phyloP scores from a whole-genome alignment of 805 yeast genomes.

The Helenozyma rhizophorensis region DNA sequence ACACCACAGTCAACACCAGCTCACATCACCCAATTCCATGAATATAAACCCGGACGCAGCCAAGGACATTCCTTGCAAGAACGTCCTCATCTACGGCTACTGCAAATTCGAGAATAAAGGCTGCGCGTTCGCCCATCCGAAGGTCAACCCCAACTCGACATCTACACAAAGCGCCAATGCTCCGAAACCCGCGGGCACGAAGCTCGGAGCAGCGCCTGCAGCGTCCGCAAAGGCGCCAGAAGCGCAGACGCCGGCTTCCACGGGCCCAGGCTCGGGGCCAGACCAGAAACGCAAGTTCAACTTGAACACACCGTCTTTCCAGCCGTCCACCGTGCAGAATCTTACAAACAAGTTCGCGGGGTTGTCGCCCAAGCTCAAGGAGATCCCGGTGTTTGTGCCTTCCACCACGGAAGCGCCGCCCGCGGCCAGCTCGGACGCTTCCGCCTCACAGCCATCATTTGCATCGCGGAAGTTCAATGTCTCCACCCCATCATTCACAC shows the following conservation, averaged over 20 bases:
- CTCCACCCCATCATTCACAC: constrained; percentile 39
- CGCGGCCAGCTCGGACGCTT: constrained; percentile 10
- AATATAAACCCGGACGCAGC: constrained; percentile 52
- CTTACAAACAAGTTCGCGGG: constrained; percentile 36
- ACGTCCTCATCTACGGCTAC: constrained; percentile 79
- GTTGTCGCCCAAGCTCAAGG: constrained; percentile 47
- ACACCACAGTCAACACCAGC: no score
- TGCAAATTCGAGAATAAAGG: constrained; percentile 88
- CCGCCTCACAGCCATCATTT: constrained; percentile 4
- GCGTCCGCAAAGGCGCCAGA: constrained; percentile 41
- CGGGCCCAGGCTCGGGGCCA: constrained; percentile 3
- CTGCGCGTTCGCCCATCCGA: constrained; percentile 64
- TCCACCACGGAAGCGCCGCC: constrained; percentile 18
- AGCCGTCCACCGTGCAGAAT: constrained; percentile 29
- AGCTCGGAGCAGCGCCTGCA: constrained; percentile 2
- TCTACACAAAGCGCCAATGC: neutral
- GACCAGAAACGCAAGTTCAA: constrained; percentile 29
- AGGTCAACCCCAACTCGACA: constrained; percentile 4
- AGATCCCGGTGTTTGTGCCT: constrained; percentile 48
- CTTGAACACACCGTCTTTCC: constrained; percentile 40
- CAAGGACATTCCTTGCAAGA: constrained; percentile 75
- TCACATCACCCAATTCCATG: constrained; percentile 15
- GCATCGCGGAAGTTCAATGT: constrained; percentile 28
- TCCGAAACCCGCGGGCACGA: neutral
- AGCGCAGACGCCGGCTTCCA: constrained; percentile 18